Evolutionary conservation across 1,284 basidiomycete species (phyloP), one percentile per base, ranked within the genome.

Genomic region (Papiliotrema terrestris): DNA sequence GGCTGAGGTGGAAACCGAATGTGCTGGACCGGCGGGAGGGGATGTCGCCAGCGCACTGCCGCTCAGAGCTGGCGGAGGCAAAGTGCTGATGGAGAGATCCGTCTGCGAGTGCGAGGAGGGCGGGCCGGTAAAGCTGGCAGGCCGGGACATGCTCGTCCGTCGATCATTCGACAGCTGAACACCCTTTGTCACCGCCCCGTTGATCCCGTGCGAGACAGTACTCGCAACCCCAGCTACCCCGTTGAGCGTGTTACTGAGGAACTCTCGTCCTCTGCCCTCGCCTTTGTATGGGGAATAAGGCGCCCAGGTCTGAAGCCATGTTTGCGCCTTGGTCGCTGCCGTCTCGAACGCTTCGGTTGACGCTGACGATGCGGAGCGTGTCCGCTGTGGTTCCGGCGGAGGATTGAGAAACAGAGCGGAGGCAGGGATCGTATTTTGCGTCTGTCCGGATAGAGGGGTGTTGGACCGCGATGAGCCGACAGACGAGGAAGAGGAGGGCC

Each of bases 301-400:
- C 15, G 73, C 69, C 59, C 72, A 70, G 3, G 62, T 67, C 6
- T 61, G 62, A n/a, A 75, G 57, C 73, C 73, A 75, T 53, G 70
- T 67, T 39, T 61, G 57, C 2, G 69, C 71, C n/a, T 66, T 63
- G 45, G 67, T 67, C 13, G 59, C 59, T 9, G 62, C 59, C 11
- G 54, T 42, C 22, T 55, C 57, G 29, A 57, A 61, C 5, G 54
- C 54, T 45, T 61, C 51, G 25, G 58, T 52, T 8, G 62, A 63
- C 0, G 62, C 58, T 0, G 63, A 62, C 1, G 65, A 65, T 15
- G 58, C 53, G 15, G 67, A 67, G 20, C 67, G 44, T 8, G 65
- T 58, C 13, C 65, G 59, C 20, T 56, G 56, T 2, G 61, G 57
- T 35, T 52, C 58, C 3, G 56, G 47, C 8, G 59, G 52, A 14